Evolutionary conservation across 2,329 filamentous ascomycete species (phyloP).

Genomic region (Calonectria hongkongensis): DNA sequence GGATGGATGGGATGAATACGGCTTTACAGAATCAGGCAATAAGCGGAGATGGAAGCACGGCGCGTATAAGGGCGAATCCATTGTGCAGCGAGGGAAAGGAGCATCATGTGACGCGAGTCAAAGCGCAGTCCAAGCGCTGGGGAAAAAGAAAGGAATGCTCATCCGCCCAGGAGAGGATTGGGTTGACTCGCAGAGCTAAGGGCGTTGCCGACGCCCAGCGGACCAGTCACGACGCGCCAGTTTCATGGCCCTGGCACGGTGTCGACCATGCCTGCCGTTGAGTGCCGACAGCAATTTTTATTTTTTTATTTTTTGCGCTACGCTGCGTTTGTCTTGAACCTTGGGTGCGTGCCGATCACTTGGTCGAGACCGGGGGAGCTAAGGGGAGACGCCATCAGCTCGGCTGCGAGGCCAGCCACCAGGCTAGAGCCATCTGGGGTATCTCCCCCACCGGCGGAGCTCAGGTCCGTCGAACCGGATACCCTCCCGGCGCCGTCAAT

Average conservation of each 20-base stretch:
- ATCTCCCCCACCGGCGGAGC: not conserved
- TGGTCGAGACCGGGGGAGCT: slow-evolving; percentile 9
- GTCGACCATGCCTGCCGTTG: not conserved
- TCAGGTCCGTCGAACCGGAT: slow-evolving; percentile 43
- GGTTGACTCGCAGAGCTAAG: not conserved
- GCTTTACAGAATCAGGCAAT: slow-evolving; percentile 5
- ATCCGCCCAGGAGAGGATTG: not conserved
- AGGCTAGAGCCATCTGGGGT: not conserved
- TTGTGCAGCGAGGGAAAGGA: not conserved
- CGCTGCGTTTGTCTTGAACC: not conserved
- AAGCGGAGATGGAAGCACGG: slow-evolving; percentile 8
- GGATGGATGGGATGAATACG: slow-evolving; percentile 18
- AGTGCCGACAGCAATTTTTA: not conserved
- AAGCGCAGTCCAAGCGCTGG: slow-evolving; percentile 15
- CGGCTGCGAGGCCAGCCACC: not conserved
- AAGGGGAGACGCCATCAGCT: not conserved
- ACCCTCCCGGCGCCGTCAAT: slow-evolving; percentile 40
- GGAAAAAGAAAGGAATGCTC: slow-evolving; percentile 18
- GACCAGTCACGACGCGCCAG: not conserved
- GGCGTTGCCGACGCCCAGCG: not conserved
- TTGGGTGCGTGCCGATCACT: not conserved
- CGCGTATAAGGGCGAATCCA: not conserved
- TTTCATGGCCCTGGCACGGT: slow-evolving; percentile 1
- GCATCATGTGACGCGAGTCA: slow-evolving; percentile 18
- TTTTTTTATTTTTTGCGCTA: not conserved